Evolutionary conservation across 2,329 filamentous ascomycete genomes (phyloP), one percentile per base, ranked within the genome.

Genomic region (Claviceps fusiformis): DNA sequence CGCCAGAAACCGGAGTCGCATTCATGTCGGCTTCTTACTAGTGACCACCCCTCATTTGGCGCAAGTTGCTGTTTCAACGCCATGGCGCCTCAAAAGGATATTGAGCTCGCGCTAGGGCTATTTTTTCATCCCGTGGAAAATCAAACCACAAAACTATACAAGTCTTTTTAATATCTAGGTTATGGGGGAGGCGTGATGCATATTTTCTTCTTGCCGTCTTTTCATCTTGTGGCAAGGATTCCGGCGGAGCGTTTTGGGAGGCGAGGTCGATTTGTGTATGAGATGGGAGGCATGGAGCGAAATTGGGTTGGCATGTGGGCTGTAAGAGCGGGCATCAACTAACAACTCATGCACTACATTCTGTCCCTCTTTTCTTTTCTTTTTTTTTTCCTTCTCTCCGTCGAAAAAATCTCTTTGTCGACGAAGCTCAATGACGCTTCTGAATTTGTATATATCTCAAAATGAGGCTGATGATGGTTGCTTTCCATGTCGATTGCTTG

Each of bases 381-480:
- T 27, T 15, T 46, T 44, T 9, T 33, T 33, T 13, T 6, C n/a
- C 24, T 24, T 44, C 9, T 44, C 7, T 24, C 9, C n/a, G 24
- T 44, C 15, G 10, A 29, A 19, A 45, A 10, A 45, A 24, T 45
- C 24, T 8, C 10, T 44, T 24, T n/a, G 27, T 52, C 39, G n/a
- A 37, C 31, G n/a, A 39, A 47, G 31, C n/a, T 15, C 41, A 29
- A 47, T 37, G 43, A 47, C 44, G 43, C 31, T 27, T 53, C 31
- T 35, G 51, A 47, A 55, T 55, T 60, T 62, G 59, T 63, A 63
- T 58, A 61, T 60, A 61, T 59, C 56, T 58, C 58, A 41, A 57
- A 41, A 57, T 29, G 52, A 61, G 56, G 55, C 60, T 58, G 59
- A 59, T 55, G 59, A 51, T 53, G 56, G 59, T 57, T 48, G 55